Evolutionary conservation across 2,329 filamentous ascomycete species (phyloP), one percentile per base, ranked within the genome.

Genomic region (Phaeosphaeriaceae sp.): DNA sequence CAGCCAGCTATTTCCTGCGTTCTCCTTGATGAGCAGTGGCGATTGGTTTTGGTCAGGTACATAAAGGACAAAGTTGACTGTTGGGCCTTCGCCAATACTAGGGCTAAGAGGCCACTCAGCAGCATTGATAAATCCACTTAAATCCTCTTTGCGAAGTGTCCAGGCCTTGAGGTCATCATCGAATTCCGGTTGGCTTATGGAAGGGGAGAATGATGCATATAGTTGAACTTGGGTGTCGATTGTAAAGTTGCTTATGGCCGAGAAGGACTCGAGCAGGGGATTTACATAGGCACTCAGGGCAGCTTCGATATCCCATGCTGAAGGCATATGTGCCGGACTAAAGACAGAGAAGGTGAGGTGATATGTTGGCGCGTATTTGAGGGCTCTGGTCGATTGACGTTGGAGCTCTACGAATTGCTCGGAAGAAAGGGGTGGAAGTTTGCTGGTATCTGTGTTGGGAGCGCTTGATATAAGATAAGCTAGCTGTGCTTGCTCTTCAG

Each of bases 41-140:
- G 81, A 81, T 52, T 85, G 81, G 6, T 75, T 75, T 50, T 88
- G 84, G 49, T 90, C 86, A 5, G 92, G 91, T 6, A 95, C 86
- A 66, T 94, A 99, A 21, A 97, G 81, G 48, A 97, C 87, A 70
- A 99, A 97, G 74, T 99, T 97, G 67, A 99, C 87, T 0, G 94
- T 99, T 1, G 94, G 94, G 0, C 93, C 93, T 15, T 85, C 86
- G 34, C 92, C 94, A 60, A 99, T 97, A 48, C 91, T 96, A 0
- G 93, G 93, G 54, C 89, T 96, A 2, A 99, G 76, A 0, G 94
- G 94, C 94, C 94, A 99, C 76, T 99, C 94, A 2, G 94, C 94
- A 2, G 93, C 92, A 66, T 99, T 99, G 74, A 99, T 92, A 67
- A 99, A 99, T 1, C 90, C 92, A 30, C 90, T 91, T 1, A 99